Conservation (phyloP, 2,329 filamentous ascomycete species). For the Xylariaceae sp. region DNA sequence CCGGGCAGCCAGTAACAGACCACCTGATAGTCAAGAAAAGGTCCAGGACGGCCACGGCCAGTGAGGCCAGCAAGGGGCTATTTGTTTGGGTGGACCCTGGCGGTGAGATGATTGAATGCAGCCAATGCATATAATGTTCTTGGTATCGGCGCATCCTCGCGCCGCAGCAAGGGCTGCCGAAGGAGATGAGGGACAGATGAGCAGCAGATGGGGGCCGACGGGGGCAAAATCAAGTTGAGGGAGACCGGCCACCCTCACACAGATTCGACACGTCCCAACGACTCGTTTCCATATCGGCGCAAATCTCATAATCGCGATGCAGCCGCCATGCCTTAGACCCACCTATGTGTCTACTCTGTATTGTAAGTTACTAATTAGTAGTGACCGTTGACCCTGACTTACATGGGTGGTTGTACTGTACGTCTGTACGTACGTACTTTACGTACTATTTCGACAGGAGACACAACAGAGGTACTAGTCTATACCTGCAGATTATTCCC, state of each 20-base stretch:
- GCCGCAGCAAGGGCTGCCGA: background rate
- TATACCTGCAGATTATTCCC: conserved; percentile 8
- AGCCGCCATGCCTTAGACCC: conserved; percentile 17
- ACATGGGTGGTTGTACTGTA: conserved; percentile 17
- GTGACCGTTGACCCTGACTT: conserved; percentile 21
- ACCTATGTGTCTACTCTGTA: conserved; percentile 11
- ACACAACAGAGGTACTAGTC: conserved; percentile 1
- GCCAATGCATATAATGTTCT: conserved; percentile 13
- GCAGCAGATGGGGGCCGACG: conserved; percentile 2
- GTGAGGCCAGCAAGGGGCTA: conserved; percentile 15
- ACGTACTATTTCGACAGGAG: conserved; percentile 14
- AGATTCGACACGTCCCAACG: background rate
- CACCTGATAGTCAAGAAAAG: background rate
- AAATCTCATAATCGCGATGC: conserved; percentile 19
- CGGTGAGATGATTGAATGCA: conserved; percentile 22
- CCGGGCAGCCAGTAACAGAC: conserved; percentile 12
- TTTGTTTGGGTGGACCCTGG: conserved; percentile 9
- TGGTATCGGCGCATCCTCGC: conserved; percentile 4
- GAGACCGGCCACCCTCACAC: background rate
- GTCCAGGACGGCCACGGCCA: conserved; percentile 11
- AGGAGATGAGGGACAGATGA: background rate
- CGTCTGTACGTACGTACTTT: conserved; percentile 12
- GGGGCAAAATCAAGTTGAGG: background rate
- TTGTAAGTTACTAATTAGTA: conserved; percentile 13
- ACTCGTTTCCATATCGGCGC: background rate